These are phyloP conservation scores for Ogataea corticis DNA, from an alignment of 805 yeast genomes.

Conservation along the genomic window DNA sequence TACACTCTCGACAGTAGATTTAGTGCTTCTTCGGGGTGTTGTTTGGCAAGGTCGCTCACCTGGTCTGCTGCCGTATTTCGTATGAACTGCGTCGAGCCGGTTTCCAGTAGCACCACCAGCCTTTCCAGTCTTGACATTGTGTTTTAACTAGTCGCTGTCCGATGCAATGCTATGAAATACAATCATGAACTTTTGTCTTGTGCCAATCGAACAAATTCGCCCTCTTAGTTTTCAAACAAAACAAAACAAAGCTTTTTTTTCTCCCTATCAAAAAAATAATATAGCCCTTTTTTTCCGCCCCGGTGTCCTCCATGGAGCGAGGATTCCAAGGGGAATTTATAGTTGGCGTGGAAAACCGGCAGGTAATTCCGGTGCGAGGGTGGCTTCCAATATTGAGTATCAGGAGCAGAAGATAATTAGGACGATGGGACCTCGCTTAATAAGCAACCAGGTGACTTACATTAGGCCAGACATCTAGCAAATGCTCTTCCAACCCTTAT, in stretches of 20 bases:
- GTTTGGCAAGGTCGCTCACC: constrained; percentile 87
- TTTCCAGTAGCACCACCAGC: constrained; percentile 59
- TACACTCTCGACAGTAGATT: constrained; percentile 84
- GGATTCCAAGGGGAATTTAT: constrained; percentile 5
- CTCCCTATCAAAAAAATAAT: background rate
- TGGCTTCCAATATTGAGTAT: background rate
- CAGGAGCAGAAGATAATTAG: too few species aligned
- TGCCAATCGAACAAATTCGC: background rate
- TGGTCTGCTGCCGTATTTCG: constrained; percentile 98
- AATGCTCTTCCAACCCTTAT: too few species aligned
- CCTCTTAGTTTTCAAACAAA: constrained; percentile 1
- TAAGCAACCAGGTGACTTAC: too few species aligned
- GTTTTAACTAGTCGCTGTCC: background rate
- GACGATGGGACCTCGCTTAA: too few species aligned
- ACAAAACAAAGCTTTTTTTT: constrained; percentile 1
- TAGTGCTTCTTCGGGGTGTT: constrained; percentile 90
- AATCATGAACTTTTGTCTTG: background rate
- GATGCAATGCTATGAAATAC: background rate
- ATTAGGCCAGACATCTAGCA: too few species aligned
- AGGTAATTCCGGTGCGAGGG: constrained; percentile 7
- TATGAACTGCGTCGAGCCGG: constrained; percentile 92
- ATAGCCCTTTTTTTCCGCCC: constrained; percentile 2
- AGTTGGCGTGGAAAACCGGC: background rate
- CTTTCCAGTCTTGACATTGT: constrained; percentile 38
- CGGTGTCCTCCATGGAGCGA: constrained; percentile 4